Base-by-base conservation (phyloP, 1,284 basidiomycete species). In the Cryptococcus jaspeensis region DNA sequence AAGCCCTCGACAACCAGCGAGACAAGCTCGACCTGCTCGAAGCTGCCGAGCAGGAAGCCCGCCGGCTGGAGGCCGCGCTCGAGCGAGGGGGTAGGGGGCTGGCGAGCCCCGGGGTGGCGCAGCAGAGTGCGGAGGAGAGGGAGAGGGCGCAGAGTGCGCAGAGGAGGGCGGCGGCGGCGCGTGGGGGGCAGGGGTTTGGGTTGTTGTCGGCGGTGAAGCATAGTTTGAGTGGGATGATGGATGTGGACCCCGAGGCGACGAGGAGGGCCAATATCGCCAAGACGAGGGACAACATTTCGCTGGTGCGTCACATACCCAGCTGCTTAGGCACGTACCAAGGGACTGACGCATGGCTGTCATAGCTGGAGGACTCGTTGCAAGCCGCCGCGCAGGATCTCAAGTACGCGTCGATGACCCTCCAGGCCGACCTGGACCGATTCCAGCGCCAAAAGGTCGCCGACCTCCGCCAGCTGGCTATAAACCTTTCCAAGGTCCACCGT, bases 391-490 rank as follows among this genome's bases (percentile, higher is more conserved):
- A 92, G 71, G 93, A 99, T 76, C 81, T 99, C 50, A 94, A 95
- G 70, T 98, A 96, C 76, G 90, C 92, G 0, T 94, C 89, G 65
- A 89, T 87, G 40, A 96, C 94, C 16, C 95, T 99, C 54, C 96
- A 99, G 75, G 91, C 92, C 6, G 96, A 99, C 78, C 81, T 99
- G 62, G 96, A 99, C 78, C 84, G 96, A 41, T 99, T 99, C 79
- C 96, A 99, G 75, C 84, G 96, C 20, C 93, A 98, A 79, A 99
- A 99, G 76, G 95, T 99, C 5, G 90, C 91, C 3, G 96, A 99
- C 79, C 70, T 99, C 61, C 82, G 91, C 40, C 88, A 94, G 71
- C 92, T 99, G 89, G 82, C 89, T 51, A 88, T 98, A 61, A 85
- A 85, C 67, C 89, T 97, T 82, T 91, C 92, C 1, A 84, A 84